These are phyloP conservation scores for Torrubiellomyces zombiae DNA, from an alignment of 2,329 filamentous ascomycete species.

Conservation along the genomic window DNA sequence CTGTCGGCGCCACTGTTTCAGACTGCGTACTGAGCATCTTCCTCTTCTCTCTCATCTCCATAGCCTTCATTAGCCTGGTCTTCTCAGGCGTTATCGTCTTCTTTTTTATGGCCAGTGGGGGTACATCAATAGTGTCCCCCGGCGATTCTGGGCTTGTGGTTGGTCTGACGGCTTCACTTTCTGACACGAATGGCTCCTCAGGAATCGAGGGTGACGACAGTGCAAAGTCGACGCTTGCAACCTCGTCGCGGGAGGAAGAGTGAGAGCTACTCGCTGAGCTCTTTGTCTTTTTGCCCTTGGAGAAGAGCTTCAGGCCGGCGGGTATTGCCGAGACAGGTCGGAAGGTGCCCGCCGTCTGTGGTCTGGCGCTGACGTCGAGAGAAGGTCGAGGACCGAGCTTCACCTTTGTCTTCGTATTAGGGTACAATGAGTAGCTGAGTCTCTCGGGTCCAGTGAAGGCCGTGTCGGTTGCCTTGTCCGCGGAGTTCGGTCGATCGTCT, in stretches of 20 bases:
- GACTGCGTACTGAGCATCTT: slow-evolving; percentile 19
- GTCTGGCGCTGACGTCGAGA: slow-evolving; percentile 42
- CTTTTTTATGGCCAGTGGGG: slow-evolving; percentile 24
- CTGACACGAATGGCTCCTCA: slow-evolving; percentile 12
- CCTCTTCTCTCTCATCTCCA: slow-evolving; percentile 78
- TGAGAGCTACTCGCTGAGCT: slow-evolving; percentile 8
- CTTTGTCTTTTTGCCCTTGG: slow-evolving; percentile 35
- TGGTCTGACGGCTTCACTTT: slow-evolving; percentile 16
- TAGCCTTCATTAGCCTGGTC: slow-evolving; percentile 79
- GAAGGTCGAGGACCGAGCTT: slow-evolving; percentile 81
- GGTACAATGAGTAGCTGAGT: slow-evolving; percentile 31
- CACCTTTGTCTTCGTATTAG: slow-evolving; percentile 56
- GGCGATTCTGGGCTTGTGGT: slow-evolving; percentile 28
- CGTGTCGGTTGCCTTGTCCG: slow-evolving; percentile 26
- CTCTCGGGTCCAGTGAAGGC: slow-evolving; percentile 31
- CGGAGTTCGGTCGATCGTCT: slow-evolving; percentile 26
- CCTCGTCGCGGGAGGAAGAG: slow-evolving; percentile 18
- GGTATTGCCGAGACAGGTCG: slow-evolving; percentile 67
- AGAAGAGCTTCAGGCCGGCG: slow-evolving; percentile 57
- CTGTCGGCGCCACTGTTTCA: not conserved
- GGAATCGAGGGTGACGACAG: slow-evolving; percentile 19
- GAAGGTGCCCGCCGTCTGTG: slow-evolving; percentile 44
- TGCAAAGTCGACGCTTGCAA: slow-evolving; percentile 19
- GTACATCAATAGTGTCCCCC: slow-evolving; percentile 20
- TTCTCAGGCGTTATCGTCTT: slow-evolving; percentile 69